Conservation (phyloP, 768 basidiomycete genomes). For the Mrakia blollopis region DNA sequence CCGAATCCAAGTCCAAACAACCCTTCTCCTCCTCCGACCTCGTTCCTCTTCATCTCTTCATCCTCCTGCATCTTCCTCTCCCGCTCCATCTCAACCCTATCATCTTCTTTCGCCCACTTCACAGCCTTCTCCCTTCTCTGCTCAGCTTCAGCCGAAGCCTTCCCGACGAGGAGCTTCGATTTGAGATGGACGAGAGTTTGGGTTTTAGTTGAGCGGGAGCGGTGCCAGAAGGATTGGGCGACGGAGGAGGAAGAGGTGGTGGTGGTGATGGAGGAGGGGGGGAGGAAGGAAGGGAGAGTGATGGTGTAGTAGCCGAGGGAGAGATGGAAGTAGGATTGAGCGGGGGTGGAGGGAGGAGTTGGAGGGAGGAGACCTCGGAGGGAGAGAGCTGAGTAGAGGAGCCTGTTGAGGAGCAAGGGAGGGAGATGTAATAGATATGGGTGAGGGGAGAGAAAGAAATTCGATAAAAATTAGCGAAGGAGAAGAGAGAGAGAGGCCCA, state of each 20-base stretch:
- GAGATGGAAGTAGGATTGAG: constrained; percentile 67
- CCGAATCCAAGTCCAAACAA: constrained; percentile 6
- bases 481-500: constrained; percentile 47
- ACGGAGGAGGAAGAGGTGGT: constrained; percentile 8
- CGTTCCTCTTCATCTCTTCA: constrained; percentile 11
- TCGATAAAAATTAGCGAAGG: constrained; percentile 72
- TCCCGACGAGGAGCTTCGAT: constrained; percentile 53
- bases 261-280: constrained; percentile 44
- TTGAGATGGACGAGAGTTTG: constrained; percentile 64
- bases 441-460: constrained; percentile 72
- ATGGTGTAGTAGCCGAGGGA: constrained; percentile 77
- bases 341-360: constrained; percentile 38
- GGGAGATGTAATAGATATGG: constrained; percentile 67
- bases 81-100: constrained; percentile 40
- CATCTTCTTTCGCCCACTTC: constrained; percentile 69
- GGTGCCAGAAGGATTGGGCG: constrained; percentile 62
- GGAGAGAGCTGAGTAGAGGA: constrained; percentile 80
- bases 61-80: constrained; percentile 15
- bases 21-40: neutral
- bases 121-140: constrained; percentile 56
- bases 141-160: constrained; percentile 58
- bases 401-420: constrained; percentile 46
- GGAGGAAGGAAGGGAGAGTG: constrained; percentile 66
- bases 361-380: constrained; percentile 56
- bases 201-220: constrained; percentile 60